These are phyloP conservation scores for Nigrograna mackinnonii DNA, from an alignment of 2,329 filamentous ascomycete species.

Conservation along the genomic window DNA sequence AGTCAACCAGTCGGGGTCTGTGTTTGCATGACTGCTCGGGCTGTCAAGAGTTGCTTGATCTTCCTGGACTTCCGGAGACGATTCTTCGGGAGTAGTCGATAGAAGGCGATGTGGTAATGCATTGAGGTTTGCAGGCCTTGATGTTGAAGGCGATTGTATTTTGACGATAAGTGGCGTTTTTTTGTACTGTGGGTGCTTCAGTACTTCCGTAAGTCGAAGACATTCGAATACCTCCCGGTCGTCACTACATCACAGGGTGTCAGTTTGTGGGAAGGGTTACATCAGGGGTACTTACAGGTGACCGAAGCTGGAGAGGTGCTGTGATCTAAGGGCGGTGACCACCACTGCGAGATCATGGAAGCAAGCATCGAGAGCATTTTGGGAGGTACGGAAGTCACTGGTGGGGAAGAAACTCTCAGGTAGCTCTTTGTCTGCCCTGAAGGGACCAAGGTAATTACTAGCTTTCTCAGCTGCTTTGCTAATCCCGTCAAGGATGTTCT, in stretches of 20 bases:
- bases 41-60: too few relatives aligned
- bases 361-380: background rate
- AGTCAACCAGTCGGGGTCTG: too few relatives aligned
- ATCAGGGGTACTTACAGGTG: slow-evolving; percentile 4
- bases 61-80: too few relatives aligned
- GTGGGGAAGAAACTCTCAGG: background rate
- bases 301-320: slow-evolving; percentile 3
- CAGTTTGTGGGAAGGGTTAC: background rate
- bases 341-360: background rate
- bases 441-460: background rate
- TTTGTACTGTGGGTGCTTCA: slow-evolving; percentile 5
- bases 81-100: too few relatives aligned
- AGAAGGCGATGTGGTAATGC: slow-evolving; percentile 17
- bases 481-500: background rate
- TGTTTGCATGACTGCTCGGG: too few relatives aligned
- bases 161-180: background rate
- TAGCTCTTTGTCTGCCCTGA: too few relatives aligned
- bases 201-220: slow-evolving; percentile 7
- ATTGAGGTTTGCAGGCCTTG: slow-evolving; percentile 8
- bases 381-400: too few relatives aligned
- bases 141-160: background rate
- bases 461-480: background rate
- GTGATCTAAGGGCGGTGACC: slow-evolving; percentile 1
- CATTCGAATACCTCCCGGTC: slow-evolving; percentile 5
- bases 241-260: background rate